These are phyloP conservation scores for Pleurotus platypus DNA, from an alignment of 768 basidiomycete species.

Conservation along the genomic window DNA sequence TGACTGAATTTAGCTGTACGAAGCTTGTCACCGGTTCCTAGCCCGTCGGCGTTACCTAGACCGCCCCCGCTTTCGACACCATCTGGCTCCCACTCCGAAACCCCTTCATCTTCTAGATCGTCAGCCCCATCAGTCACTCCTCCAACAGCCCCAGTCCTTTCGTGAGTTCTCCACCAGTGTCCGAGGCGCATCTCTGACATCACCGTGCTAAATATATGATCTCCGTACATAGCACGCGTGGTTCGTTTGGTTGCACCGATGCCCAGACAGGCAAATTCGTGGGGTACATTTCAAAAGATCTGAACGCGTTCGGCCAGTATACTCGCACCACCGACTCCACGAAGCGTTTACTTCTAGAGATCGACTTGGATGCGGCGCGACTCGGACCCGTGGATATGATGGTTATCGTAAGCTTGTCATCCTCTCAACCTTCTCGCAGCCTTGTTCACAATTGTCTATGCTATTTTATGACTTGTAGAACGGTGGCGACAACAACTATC, in stretches of 20 bases:
- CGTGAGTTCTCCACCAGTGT: neutral
- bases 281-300: neutral
- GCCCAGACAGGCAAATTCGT: too few species aligned
- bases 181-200: neutral
- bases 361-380: conserved; percentile 1
- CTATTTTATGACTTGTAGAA: too few species aligned
- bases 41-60: too few species aligned
- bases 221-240: neutral
- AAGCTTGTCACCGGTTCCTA: too few species aligned
- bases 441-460: neutral
- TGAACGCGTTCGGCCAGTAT: neutral
- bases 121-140: neutral
- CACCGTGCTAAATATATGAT: neutral
- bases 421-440: neutral
- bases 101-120: neutral
- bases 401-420: neutral
- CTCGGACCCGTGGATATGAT: neutral
- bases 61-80: neutral
- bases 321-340: neutral
- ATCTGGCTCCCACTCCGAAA: neutral
- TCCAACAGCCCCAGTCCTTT: neutral
- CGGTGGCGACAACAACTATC: neutral
- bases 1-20: too few species aligned
- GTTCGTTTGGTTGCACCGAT: neutral
- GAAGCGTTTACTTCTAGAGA: neutral